Conservation (phyloP, 305 asterid species). For the Solanum hybrid region DNA sequence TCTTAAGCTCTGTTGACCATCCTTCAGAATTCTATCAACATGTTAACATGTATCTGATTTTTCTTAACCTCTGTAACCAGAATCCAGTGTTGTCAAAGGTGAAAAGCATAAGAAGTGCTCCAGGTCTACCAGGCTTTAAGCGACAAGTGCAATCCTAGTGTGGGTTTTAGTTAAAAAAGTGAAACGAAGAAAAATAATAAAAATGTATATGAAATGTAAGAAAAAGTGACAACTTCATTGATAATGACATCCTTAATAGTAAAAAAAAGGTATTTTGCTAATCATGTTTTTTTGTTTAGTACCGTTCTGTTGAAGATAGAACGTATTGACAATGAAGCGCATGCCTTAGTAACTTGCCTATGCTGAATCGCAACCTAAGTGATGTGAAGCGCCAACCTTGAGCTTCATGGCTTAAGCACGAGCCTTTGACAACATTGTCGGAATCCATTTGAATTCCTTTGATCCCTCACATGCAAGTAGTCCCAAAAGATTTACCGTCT, state of each 20-base stretch:
- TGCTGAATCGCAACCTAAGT: background rate
- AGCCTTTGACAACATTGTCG: background rate
- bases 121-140: background rate
- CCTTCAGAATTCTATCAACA: background rate
- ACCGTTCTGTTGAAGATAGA: background rate
- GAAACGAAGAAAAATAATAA: background rate
- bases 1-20: background rate
- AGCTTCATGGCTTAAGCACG: background rate
- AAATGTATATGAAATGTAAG: background rate
- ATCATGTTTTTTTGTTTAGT: background rate
- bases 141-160: background rate
- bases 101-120: background rate
- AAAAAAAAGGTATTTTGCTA: background rate
- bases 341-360: background rate
- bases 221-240: background rate
- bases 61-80: background rate
- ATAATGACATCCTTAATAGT: background rate
- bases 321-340: background rate
- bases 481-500: too few relatives aligned
- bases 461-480: too few relatives aligned
- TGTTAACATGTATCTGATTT: background rate
- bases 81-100: background rate
- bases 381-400: background rate
- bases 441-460: too few relatives aligned
- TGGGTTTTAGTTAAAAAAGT: background rate